Base-by-base conservation (phyloP, 306 rosid genomes). In the Castanea crenata region DNA sequence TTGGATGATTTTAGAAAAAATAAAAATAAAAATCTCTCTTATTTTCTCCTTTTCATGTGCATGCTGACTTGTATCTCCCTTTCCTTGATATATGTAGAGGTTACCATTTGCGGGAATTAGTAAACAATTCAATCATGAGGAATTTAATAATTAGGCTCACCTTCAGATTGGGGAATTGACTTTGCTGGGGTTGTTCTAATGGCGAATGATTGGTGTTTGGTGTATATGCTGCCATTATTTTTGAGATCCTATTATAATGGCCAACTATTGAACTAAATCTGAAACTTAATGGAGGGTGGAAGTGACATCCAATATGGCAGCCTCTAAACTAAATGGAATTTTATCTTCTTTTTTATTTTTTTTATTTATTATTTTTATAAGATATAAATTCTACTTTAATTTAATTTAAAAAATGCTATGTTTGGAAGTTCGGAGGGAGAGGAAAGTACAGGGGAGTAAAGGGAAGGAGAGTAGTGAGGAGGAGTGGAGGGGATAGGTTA, bases 171-270 rank as follows among this genome's bases (percentile, higher is more conserved):
- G 21, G 25, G 15, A 67, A 51, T 71, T 52, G 59, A 62, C 34
- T 34, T 8, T 69, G 71, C 78, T 14, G 41, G 23, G 69, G 56
- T 78, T 80, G 29, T 78, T 84, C 88, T 76, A 69, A 79, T 73
- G 55, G 81, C 52, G 71, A 69, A 81, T 84, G 65, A 87, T 82
- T 79, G 76, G 76, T 19, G 61, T 65, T 59, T 76, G 77, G 74
- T 76, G 83, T 57, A 49, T 81, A 64, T 81, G 76, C 80, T 78
- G 74, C 79, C 77, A 71, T 78, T 76, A 72, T 76, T 61, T 65
- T 41, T 9, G 41, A 15, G 44, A 32, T 49, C 63, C 46, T 61
- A 27, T 72, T 41, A n/a, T 5, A 55, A 55, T 74, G 80, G 79
- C 80, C 59, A 61, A 59, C 76, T 20, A 55, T 62, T 76, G 65